Base-by-base conservation (phyloP, 202 grass and related monocot species). In the Bolboschoenoplectus hybrid region DNA sequence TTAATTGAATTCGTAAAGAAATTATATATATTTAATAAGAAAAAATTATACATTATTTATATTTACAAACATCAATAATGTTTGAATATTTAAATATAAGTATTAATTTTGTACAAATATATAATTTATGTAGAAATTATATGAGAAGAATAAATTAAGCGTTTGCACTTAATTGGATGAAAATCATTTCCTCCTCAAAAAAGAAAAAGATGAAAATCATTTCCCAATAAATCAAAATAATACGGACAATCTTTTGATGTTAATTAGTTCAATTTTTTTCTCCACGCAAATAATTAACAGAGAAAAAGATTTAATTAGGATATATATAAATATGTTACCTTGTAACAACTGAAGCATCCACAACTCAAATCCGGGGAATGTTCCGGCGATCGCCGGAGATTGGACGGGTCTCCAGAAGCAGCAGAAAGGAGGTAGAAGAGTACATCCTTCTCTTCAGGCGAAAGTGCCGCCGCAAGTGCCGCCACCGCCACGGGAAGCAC, bases 291-390 rank as follows among this genome's bases (percentile, higher is more conserved):
- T 44, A 44, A 0, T 44, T 44, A 44, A 44, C 26, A 26, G 26
- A 26, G 26, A 26, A 44, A 44, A 17, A 60, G 13, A 60, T 0
- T 41, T 68, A 68, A 39, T 63, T 63, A 63, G 6, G 12, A 13
- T n/a, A 10, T 13, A 80, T 19, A 81, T n/a, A 10, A 56, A 80
- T 19, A 81, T 34, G 38, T 52, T 83, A 83, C 81, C 94, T 97
- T 97, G 89, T 97, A 97, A 91, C 94, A 97, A 58, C 87, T 81
- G 89, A 94, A 94, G 94, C 94, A 94, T n/a, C 82, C 92, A 86
- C 94, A 97, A 2, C 85, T 87, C 90, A 94, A 90, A 84, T 97
- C 92, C 4, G 92, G 90, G 35, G 73, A 81, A 84, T 94, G 94
- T 16, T 83, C 13, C 1, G 89, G 46, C 17, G 88, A 83, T 47